phyloP scores from a whole-genome alignment of 495 filamentous ascomycete genomes.

The Aspergillus nanangensis region DNA sequence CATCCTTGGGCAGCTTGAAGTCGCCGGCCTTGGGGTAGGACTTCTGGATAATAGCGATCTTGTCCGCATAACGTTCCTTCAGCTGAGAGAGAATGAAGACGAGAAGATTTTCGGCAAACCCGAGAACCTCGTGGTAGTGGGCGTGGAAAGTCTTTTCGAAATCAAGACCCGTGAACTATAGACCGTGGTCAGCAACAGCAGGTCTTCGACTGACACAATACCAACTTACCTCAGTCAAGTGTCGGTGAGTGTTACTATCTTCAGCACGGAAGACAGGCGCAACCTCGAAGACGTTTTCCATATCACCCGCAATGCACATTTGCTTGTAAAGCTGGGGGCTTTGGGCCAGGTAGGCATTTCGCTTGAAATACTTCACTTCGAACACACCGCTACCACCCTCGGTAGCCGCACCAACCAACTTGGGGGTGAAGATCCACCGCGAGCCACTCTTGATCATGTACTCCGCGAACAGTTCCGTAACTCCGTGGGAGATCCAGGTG shows the following conservation, averaged over 20 bases:
- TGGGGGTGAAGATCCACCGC: slow-evolving; percentile 84
- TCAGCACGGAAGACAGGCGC: slow-evolving; percentile 94
- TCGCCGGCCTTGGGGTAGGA: slow-evolving; percentile 53
- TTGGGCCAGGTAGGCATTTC: slow-evolving; percentile 82
- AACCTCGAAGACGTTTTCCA: slow-evolving; percentile 84
- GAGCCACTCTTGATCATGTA: slow-evolving; percentile 75
- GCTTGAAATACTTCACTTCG: slow-evolving; percentile 84
- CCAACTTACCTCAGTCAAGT: slow-evolving; percentile 74
- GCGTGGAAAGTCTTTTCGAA: slow-evolving; percentile 91
- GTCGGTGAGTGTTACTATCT: slow-evolving; percentile 92
- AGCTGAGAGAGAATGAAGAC: slow-evolving; percentile 83
- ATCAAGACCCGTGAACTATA: slow-evolving; percentile 87
- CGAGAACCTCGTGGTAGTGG: slow-evolving; percentile 82
- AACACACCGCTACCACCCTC: slow-evolving; percentile 95
- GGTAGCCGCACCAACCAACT: slow-evolving; percentile 83
- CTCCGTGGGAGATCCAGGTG: slow-evolving; percentile 72
- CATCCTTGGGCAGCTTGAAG: slow-evolving; percentile 55
- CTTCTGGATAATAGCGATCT: slow-evolving; percentile 66
- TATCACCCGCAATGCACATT: slow-evolving; percentile 88
- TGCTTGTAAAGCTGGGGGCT: slow-evolving; percentile 97
- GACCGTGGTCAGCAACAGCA: background rate
- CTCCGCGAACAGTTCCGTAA: slow-evolving; percentile 73
- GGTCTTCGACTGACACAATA: slow-evolving; percentile 54
- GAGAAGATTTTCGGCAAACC: slow-evolving; percentile 77
- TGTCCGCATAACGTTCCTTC: slow-evolving; percentile 56